A percentile compares a stretch with the other conserved stretches of the same genome.
Evolutionary conservation across 2,329 filamentous ascomycete species (phyloP).

Genomic region (Stagonosporopsis tanaceti): DNA sequence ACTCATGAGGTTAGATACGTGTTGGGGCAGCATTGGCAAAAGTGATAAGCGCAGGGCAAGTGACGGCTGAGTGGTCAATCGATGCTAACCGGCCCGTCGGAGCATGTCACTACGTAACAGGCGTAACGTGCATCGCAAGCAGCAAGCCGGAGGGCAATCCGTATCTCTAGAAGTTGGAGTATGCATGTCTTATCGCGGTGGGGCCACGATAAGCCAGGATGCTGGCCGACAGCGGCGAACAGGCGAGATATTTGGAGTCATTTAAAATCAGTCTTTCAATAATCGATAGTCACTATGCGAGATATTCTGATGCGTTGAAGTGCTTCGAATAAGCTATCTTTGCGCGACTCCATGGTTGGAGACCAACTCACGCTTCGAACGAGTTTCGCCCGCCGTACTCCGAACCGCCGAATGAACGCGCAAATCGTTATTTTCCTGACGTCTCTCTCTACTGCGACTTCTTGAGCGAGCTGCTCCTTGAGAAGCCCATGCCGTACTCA

Average conservation of each 20-base stretch:
- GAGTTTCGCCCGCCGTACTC: not conserved
- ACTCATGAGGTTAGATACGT: conserved; percentile 1
- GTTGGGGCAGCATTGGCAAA: not conserved
- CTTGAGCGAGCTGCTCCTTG: conserved; percentile 29
- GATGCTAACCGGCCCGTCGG: conserved; percentile 1
- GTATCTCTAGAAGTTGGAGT: conserved; percentile 12
- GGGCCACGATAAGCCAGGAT: conserved; percentile 13
- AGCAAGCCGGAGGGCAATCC: conserved; percentile 3
- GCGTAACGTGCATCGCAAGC: conserved; percentile 6
- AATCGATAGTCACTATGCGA: conserved; percentile 1
- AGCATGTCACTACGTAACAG: conserved; percentile 21
- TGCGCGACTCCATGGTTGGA: not conserved
- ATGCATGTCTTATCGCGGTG: not conserved
- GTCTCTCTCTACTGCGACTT: conserved; percentile 10
- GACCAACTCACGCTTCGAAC: not conserved
- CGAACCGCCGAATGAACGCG: not conserved
- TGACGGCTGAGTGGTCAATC: conserved; percentile 12
- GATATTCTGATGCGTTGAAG: not conserved
- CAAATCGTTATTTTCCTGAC: not conserved
- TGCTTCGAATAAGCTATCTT: conserved; percentile 3
- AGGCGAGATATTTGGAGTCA: not conserved
- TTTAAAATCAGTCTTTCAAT: not conserved
- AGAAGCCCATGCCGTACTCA: conserved; percentile 56
- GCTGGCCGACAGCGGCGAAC: not conserved
- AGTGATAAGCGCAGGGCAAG: conserved; percentile 14